Conservation (phyloP, 306 rosid genomes). For the Prunus salicina region DNA sequence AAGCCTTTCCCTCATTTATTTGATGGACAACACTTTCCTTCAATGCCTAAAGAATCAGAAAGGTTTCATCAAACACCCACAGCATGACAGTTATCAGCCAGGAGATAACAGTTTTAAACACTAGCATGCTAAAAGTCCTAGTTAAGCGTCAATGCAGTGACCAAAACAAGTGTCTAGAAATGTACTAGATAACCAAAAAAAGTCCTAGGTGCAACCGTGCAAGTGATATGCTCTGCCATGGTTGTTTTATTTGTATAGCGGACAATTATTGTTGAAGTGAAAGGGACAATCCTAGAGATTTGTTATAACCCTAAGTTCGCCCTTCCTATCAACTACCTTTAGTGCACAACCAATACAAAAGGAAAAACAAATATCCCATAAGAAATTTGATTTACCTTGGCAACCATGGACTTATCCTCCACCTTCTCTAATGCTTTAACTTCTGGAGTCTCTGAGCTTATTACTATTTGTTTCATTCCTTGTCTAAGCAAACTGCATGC, state of each 20-base stretch:
- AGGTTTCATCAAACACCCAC: neutral
- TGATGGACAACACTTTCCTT: slow-evolving; percentile 68
- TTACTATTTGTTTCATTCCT: slow-evolving; percentile 88
- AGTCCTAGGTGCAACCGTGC: too few species aligned
- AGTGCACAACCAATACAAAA: neutral
- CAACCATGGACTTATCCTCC: slow-evolving; percentile 64
- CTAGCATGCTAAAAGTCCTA: neutral
- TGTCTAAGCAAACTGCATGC: slow-evolving; percentile 97
- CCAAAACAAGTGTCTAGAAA: neutral
- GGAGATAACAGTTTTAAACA: neutral
- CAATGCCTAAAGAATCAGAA: slow-evolving; percentile 59
- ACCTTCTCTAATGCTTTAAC: slow-evolving; percentile 65
- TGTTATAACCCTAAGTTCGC: too few species aligned
- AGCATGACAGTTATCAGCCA: neutral
- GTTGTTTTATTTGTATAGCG: too few species aligned
- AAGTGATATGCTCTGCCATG: too few species aligned
- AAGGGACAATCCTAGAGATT: too few species aligned
- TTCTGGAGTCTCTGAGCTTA: slow-evolving; percentile 84
- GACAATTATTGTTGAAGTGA: too few species aligned
- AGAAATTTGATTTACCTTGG: slow-evolving; percentile 41
- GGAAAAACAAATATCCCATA: slow-evolving; percentile 4
- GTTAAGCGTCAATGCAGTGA: neutral
- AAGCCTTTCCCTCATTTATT: slow-evolving; percentile 53
- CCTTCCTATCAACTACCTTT: neutral
- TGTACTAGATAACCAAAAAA: too few species aligned